phyloP scores from a whole-genome alignment of 805 yeast genomes.

The Sugiyamaella mastotermitis region DNA sequence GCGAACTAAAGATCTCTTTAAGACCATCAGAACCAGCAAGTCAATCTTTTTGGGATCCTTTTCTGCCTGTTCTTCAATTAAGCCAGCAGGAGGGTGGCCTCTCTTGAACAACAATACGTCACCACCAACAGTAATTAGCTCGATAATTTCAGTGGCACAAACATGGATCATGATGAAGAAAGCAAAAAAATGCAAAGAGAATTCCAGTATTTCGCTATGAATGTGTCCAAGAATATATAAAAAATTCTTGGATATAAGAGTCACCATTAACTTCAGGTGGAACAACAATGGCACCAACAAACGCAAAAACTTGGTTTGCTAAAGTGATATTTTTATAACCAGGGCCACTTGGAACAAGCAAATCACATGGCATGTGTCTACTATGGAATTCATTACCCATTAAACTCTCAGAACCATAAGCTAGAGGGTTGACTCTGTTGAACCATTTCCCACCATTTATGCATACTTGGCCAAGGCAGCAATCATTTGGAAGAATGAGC shows the following conservation, averaged over 20 bases:
- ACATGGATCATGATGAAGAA: constrained; percentile 31
- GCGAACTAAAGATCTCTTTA: constrained; percentile 55
- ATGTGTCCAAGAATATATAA: constrained; percentile 48
- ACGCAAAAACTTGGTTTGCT: constrained; percentile 47
- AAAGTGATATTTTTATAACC: constrained; percentile 38
- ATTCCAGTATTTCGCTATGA: constrained; percentile 81
- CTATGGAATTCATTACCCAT: constrained; percentile 61
- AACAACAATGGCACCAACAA: constrained; percentile 58
- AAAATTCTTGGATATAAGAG: constrained; percentile 44
- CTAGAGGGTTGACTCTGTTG: constrained; percentile 50
- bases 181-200: constrained; percentile 44
- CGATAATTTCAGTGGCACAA: constrained; percentile 29
- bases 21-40: constrained; percentile 25
- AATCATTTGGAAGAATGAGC: constrained; percentile 47
- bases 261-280: constrained; percentile 50
- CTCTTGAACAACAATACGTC: constrained; percentile 29
- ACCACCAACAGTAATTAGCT: constrained; percentile 28
- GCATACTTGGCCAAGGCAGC: constrained; percentile 46
- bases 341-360: constrained; percentile 56
- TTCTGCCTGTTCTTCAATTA: constrained; percentile 21
- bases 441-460: constrained; percentile 61
- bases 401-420: constrained; percentile 56
- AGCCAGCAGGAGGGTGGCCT: constrained; percentile 33
- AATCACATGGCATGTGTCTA: constrained; percentile 46
- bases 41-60: constrained; percentile 21